Evolutionary conservation across 768 basidiomycete genomes (phyloP), one percentile per base, ranked within the genome.

Genomic region (Rhizopogon salebrosus): DNA sequence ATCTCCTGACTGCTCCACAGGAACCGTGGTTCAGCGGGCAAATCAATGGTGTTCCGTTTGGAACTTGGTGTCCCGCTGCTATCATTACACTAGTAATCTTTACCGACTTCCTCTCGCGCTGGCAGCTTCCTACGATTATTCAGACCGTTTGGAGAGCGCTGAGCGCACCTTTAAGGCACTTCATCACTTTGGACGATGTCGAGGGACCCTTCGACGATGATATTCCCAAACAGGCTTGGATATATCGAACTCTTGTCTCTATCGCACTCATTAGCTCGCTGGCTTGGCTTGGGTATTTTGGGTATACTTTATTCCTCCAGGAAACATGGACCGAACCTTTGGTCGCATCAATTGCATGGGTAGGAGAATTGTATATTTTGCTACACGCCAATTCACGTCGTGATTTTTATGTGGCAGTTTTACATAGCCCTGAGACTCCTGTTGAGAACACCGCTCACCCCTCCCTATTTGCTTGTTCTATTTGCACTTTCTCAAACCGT

Each of bases 131-230:
- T 29, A 70, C 65, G 55, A 26, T 53, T 24, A 27, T 72, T 2
- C 54, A 56, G 41, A 48, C 40, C 10, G 20, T 59, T 41, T 64
- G 64, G 56, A 56, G 50, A 34, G 52, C 39, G 23, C 27, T 73
- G 23, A 60, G 64, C 41, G 61, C 67, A 24, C 82, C 82, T 1
- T 82, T 83, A 57, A 62, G 66, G 20, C 77, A 77, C 63, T 85
- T 84, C 57, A 61, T 85, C 49, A 69, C 70, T 9, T 63, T 76
- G 10, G 72, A 78, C 48, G 82, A 83, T 62, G 63, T 84, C n/a
- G 68, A 70, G 36, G 75, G 75, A 41, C 64, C 75, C 18, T 37
- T 51, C 18, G 51, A 41, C 29, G 18, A 54, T 37, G 38, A 53
- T 9, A 18, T 53, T 23, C 37, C 50, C 1, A 23, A 38, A 34